phyloP scores from a whole-genome alignment of 306 rosid genomes.

The Glycine latifolia region DNA sequence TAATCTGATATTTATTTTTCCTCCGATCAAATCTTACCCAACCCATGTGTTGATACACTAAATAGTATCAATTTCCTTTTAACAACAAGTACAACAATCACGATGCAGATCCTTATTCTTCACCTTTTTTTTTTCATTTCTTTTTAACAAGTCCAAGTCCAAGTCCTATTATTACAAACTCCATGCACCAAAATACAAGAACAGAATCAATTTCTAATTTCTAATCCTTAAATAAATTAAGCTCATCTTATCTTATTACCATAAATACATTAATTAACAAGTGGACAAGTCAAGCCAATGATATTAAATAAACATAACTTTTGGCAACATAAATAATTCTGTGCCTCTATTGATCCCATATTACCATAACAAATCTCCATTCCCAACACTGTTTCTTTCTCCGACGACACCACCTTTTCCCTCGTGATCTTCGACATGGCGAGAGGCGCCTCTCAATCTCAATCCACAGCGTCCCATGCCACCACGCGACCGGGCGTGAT shows the following conservation, averaged over 20 bases:
- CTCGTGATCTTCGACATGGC: constrained; percentile 56
- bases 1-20: no score
- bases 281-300: neutral
- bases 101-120: no score
- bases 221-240: neutral
- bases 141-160: neutral
- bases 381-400: neutral
- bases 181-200: neutral
- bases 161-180: neutral
- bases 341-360: no score
- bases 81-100: neutral
- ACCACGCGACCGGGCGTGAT: constrained; percentile 67
- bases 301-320: neutral
- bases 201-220: neutral
- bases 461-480: constrained; percentile 59
- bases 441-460: constrained; percentile 89
- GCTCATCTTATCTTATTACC: neutral
- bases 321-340: neutral
- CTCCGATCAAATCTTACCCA: no score
- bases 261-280: neutral
- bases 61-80: neutral
- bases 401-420: neutral
- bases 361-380: neutral
- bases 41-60: neutral
- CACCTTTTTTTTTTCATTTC: neutral